These are phyloP conservation scores for peach (Prunus persica) DNA, from an alignment of 306 rosid species.

Conservation along the genomic window Prunus_persica_NCBIv2 NC_034016.1:4486501-4487000, in stretches of 20 bases:
- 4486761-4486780: slow-evolving; percentile 45
- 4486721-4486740: slow-evolving; percentile 89
- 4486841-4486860: neutral
- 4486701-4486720: slow-evolving; percentile 92
- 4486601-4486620: slow-evolving; percentile 14
- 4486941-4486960: too few relatives aligned
- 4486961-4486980: neutral
- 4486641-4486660: neutral
- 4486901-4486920: neutral
- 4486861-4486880: neutral
- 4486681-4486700: slow-evolving; percentile 88
- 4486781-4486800: slow-evolving; percentile 55
- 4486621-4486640: slow-evolving; percentile 12
- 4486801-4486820: slow-evolving; percentile 31
- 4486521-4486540: slow-evolving; percentile 69
- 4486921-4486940: neutral
- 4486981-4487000: neutral
- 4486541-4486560: slow-evolving; percentile 64
- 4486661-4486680: slow-evolving; percentile 39
- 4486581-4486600: slow-evolving; percentile 5
- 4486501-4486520: slow-evolving; percentile 55
- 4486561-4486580: slow-evolving; percentile 39
- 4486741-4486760: slow-evolving; percentile 76
- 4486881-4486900: neutral
- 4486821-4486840: neutral